A percentile compares a stretch with the other conserved stretches of the same genome.
phyloP scores from a whole-genome alignment of 192 early-diverging fungal genomes.

The Chytriomyces sp. region DNA sequence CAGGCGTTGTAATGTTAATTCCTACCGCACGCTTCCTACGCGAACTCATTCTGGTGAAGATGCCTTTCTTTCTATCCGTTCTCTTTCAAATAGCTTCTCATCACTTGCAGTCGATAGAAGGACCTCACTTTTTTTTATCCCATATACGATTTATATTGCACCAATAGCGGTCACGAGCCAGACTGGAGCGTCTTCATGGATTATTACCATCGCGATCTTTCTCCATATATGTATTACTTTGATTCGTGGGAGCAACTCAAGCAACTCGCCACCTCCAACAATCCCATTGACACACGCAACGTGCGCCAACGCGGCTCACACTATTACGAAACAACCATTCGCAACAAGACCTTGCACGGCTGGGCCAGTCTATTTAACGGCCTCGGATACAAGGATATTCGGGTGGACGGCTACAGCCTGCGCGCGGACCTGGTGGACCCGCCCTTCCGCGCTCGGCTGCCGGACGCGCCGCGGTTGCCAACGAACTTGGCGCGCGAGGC shows the following conservation, averaged over 20 bases:
- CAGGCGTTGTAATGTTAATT: too few species aligned
- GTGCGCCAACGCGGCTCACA: conserved; percentile 8
- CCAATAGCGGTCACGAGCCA: too few species aligned
- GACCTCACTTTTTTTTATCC: too few species aligned
- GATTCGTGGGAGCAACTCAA: conserved; percentile 21
- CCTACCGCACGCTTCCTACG: too few species aligned
- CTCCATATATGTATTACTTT: conserved; percentile 25
- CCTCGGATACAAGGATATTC: background rate
- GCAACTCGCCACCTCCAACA: background rate
- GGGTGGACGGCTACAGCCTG: background rate
- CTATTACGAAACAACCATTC: conserved; percentile 17
- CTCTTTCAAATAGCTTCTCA: too few species aligned
- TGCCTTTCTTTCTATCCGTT: too few species aligned
- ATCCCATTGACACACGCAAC: background rate
- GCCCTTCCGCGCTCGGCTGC: background rate
- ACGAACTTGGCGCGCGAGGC: too few species aligned
- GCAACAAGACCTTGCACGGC: conserved; percentile 9
- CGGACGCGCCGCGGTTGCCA: too few species aligned
- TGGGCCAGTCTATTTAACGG: conserved; percentile 21
- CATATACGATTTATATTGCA: too few species aligned
- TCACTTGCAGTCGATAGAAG: too few species aligned
- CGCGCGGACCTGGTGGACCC: background rate
- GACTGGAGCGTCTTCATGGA: conserved; percentile 30
- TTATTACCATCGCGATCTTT: conserved; percentile 24
- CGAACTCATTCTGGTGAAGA: too few species aligned